phyloP scores from a whole-genome alignment of 805 yeast genomes.

The Cyberlindnera americana region DNA sequence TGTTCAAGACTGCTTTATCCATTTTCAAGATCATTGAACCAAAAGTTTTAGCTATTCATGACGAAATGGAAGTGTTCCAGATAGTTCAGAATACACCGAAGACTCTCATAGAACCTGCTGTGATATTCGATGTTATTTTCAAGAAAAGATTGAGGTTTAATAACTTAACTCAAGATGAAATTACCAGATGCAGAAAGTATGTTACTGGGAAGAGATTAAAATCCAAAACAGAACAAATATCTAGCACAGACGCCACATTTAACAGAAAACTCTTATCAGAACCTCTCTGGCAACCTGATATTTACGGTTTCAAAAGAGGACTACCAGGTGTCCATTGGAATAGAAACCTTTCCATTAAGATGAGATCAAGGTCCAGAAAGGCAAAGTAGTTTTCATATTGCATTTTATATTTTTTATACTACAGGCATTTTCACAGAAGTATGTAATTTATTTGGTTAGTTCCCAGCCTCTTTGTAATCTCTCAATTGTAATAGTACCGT shows the following conservation, averaged over 20 bases:
- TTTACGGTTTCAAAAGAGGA: conserved; percentile 38
- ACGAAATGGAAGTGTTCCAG: conserved; percentile 72
- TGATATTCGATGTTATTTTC: conserved; percentile 69
- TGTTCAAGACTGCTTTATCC: conserved; percentile 79
- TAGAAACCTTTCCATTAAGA: conserved; percentile 51
- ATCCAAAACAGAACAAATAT: conserved; percentile 15
- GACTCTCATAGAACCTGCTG: conserved; percentile 61
- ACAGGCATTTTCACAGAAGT: background rate
- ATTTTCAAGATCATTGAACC: conserved; percentile 75
- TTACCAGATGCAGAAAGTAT: conserved; percentile 70
- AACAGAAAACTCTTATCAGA: conserved; percentile 28
- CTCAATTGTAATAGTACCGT: conserved; percentile 28
- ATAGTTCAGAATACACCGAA: conserved; percentile 82
- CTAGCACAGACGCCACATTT: conserved; percentile 25
- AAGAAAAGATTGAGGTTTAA: conserved; percentile 70
- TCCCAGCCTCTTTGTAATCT: conserved; percentile 41
- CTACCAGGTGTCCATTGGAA: conserved; percentile 61
- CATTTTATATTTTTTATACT: too few relatives aligned
- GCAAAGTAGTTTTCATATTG: conserved; percentile 9
- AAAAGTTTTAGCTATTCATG: conserved; percentile 42
- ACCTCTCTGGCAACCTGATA: conserved; percentile 35
- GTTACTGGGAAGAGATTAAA: conserved; percentile 59
- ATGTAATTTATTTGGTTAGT: conserved; percentile 24
- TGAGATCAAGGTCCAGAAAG: conserved; percentile 39
- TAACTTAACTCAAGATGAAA: conserved; percentile 77